Evolutionary conservation across 495 filamentous ascomycete species (phyloP).

Genomic region (Amphirosellinia nigrospora): DNA sequence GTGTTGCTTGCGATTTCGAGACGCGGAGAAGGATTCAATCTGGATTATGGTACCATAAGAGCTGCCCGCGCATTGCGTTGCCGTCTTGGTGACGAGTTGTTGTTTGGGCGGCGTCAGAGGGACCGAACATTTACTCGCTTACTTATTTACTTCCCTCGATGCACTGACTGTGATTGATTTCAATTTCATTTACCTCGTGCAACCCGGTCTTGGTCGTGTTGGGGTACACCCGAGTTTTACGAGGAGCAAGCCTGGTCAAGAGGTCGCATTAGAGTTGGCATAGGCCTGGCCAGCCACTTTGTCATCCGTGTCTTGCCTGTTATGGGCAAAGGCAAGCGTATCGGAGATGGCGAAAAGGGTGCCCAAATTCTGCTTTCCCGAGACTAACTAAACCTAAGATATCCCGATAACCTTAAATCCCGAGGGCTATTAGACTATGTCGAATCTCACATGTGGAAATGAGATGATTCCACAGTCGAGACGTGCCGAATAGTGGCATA

Average conservation of each 20-base stretch:
- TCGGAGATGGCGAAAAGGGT: background rate
- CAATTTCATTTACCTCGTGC: background rate
- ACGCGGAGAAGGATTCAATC: slow-evolving; percentile 73
- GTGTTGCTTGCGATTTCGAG: slow-evolving; percentile 80
- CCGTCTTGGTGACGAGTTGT: slow-evolving; percentile 51
- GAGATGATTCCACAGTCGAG: background rate
- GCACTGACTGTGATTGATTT: too few relatives aligned
- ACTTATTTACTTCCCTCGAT: slow-evolving; percentile 13
- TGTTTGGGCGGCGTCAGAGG: slow-evolving; percentile 93
- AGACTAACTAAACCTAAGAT: background rate
- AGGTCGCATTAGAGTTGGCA: background rate
- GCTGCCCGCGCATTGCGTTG: slow-evolving; percentile 74
- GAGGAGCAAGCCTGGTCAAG: background rate
- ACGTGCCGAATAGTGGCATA: background rate
- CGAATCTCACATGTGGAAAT: background rate
- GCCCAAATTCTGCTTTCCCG: background rate
- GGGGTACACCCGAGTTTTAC: background rate
- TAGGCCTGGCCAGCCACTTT: background rate
- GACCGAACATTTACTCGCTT: slow-evolving; percentile 81
- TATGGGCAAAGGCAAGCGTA: background rate
- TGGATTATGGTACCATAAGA: slow-evolving; percentile 81
- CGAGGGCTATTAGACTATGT: background rate
- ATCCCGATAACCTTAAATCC: background rate
- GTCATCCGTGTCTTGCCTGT: background rate
- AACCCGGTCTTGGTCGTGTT: background rate